Base-by-base conservation (phyloP, 2,329 filamentous ascomycete species). In the Pyrenochaeta sp. region DNA sequence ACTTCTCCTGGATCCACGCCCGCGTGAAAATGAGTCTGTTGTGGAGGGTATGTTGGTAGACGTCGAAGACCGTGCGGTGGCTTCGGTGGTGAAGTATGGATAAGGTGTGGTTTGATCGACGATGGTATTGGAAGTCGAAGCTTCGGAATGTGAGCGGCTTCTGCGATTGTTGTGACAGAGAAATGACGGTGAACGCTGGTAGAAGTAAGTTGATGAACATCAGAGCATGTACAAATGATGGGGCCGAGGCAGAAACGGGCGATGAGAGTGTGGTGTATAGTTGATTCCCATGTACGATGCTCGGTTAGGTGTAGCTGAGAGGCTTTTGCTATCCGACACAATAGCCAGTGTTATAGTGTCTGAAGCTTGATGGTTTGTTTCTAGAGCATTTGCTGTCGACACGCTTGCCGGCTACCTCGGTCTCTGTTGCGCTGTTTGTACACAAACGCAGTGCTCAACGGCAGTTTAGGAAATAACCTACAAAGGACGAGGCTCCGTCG, bases 321-420 rank as follows among this genome's bases (percentile, higher is more conserved):
- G 17, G 36, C 36, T 39, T 12, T 20, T 39, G 11, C 36, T 12
- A 20, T 21, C 20, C 17, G 21, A 20, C 5, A 7, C 10, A 3
- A 20, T 21, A 20, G 35, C 7, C 4, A 14, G 7, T 18, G n/a
- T 11, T 14, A 29, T 30, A 21, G 42, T 15, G 21, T n/a, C n/a
- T 41, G 21, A 10, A 37, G 36, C 27, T 44, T 17, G 39, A 51
- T 46, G 39, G 60, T 61, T 61, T 48, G 48, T 45, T 27, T 30
- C 31, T 21, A 35, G 17, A 31, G 48, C 33, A 46, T 50, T 53
- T 56, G 50, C 51, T 56, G 49, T 11, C 6, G 31, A 23, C 35
- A 61, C 61, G 15, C 15, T 21, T 17, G 55, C 43, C n/a, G 40
- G 52, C 40, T 20, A 17, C 18, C 21, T 42, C 45, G 27, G 37